Percentiles rank a stretch among this genome's conserved stretches.
Evolutionary conservation across 257 asterid species (phyloP).

Genomic region (Solanum dulcamara): DNA sequence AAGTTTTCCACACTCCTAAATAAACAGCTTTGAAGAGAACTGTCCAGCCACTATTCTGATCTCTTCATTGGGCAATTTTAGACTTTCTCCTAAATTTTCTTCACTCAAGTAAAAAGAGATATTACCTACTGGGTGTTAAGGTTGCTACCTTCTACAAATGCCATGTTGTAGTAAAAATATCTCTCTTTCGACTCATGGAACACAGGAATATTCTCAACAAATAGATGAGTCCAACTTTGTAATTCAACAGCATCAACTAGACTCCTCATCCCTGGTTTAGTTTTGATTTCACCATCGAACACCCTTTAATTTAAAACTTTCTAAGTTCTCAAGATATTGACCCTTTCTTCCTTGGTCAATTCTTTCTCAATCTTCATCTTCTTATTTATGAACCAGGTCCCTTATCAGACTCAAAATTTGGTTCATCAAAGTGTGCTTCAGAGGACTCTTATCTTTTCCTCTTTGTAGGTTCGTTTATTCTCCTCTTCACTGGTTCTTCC

Average conservation of each 20-base stretch:
- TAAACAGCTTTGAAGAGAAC: not conserved
- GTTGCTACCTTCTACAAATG: too few species aligned
- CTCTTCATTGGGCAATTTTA: not conserved
- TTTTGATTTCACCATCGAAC: not conserved
- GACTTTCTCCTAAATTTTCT: not conserved
- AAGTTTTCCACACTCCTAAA: not conserved
- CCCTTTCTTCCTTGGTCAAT: not conserved
- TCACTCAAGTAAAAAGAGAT: not conserved
- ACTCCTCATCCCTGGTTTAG: not conserved
- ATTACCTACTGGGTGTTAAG: not conserved
- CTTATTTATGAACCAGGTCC: not conserved
- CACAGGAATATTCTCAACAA: not conserved
- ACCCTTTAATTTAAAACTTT: not conserved
- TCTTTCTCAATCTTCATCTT: not conserved
- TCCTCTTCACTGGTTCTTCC: not conserved
- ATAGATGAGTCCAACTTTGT: not conserved
- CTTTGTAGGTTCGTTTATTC: not conserved
- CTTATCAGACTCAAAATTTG: too few species aligned
- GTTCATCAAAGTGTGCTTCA: not conserved
- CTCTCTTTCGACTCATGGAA: not conserved
- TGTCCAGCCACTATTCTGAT: not conserved
- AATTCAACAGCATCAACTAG: not conserved
- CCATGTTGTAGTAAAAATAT: not conserved
- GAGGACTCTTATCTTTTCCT: not conserved
- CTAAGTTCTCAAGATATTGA: not conserved